Evolutionary conservation across 1,139 yeast genomes (phyloP).

Genomic region (Pichia sp.): DNA sequence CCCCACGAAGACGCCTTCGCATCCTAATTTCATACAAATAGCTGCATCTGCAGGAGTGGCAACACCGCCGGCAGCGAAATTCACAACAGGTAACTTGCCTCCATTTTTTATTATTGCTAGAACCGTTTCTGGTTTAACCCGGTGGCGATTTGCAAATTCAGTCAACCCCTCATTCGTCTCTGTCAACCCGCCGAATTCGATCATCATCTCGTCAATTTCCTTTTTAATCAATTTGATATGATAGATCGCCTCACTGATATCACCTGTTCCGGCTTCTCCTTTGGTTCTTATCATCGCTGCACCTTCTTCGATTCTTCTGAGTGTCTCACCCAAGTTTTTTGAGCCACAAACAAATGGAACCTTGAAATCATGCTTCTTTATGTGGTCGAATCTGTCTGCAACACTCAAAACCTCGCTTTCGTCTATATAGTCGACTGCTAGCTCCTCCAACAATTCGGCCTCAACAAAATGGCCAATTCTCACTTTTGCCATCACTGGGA

Average conservation of each 20-base stretch:
- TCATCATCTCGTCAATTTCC: slow-evolving; percentile 50
- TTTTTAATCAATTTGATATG: slow-evolving; percentile 61
- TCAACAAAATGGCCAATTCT: slow-evolving; percentile 84
- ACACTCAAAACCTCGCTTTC: slow-evolving; percentile 84
- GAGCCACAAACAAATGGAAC: slow-evolving; percentile 90
- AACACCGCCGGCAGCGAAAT: slow-evolving; percentile 88
- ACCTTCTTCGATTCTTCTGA: slow-evolving; percentile 77
- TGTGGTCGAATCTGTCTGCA: slow-evolving; percentile 69
- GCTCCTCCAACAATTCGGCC: slow-evolving; percentile 72
- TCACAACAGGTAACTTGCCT: slow-evolving; percentile 77
- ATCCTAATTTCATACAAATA: slow-evolving; percentile 84
- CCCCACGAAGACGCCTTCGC: slow-evolving; percentile 90
- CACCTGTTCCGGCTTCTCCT: slow-evolving; percentile 92
- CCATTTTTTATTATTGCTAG: slow-evolving; percentile 46
- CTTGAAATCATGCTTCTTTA: slow-evolving; percentile 55
- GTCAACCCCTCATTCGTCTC: slow-evolving; percentile 37
- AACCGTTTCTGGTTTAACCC: slow-evolving; percentile 58
- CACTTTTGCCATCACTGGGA: slow-evolving; percentile 86
- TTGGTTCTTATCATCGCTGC: slow-evolving; percentile 88
- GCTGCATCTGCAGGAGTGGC: slow-evolving; percentile 93
- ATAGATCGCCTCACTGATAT: slow-evolving; percentile 78
- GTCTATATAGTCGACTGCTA: slow-evolving; percentile 77
- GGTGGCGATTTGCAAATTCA: slow-evolving; percentile 51
- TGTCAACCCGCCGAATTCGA: slow-evolving; percentile 32
- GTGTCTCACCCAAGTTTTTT: slow-evolving; percentile 77